Evolutionary conservation across 139 green algal species (phyloP).

Genomic region (Chara braunii): DNA sequence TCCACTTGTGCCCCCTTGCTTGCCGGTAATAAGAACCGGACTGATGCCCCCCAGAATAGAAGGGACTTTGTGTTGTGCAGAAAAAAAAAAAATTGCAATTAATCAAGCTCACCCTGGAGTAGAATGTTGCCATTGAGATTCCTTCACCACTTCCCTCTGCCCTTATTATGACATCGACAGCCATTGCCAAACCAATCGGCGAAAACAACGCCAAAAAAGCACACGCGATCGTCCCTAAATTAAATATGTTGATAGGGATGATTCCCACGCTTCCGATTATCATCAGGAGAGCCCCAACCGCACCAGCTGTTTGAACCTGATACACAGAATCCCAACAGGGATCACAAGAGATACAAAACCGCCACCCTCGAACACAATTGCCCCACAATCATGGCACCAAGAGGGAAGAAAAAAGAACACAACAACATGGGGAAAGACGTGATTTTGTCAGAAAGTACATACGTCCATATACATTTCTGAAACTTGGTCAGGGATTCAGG

Average conservation of each 20-base stretch:
- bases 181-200: slow-evolving; percentile 20
- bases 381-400: no score
- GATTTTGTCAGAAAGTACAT: no score
- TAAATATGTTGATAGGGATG: slow-evolving; percentile 20
- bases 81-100: slow-evolving; percentile 3
- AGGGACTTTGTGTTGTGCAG: no score
- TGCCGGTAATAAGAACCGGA: no score
- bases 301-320: slow-evolving; percentile 6
- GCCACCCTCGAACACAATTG: no score
- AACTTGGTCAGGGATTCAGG: no score
- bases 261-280: slow-evolving; percentile 27
- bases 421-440: no score
- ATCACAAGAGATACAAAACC: slow-evolving; percentile 1
- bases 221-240: neutral
- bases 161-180: slow-evolving; percentile 13
- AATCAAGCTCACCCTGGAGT: slow-evolving; percentile 5
- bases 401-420: no score
- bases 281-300: slow-evolving; percentile 8
- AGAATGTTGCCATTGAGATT: slow-evolving; percentile 3
- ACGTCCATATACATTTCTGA: no score
- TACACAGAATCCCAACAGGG: neutral
- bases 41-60: no score
- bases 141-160: slow-evolving; percentile 27
- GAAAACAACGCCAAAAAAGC: slow-evolving; percentile 23
- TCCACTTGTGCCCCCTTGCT: no score